Evolutionary conservation across 768 basidiomycete species (phyloP), one percentile per base, ranked within the genome.

Genomic region (Rhodotorula babjevae): DNA sequence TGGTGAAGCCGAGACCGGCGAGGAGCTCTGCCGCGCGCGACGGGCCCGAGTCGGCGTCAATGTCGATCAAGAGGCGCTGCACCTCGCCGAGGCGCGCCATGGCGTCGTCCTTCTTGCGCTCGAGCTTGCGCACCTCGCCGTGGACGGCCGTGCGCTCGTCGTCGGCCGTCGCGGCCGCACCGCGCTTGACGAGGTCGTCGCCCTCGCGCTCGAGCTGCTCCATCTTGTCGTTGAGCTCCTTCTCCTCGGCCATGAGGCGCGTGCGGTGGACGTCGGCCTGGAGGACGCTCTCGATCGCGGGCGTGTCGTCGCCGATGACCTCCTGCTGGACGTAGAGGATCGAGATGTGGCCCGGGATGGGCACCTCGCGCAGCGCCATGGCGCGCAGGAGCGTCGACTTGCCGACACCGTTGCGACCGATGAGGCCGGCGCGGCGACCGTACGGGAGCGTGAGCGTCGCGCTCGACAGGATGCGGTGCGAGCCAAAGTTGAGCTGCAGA

Each of bases 251-350:
- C 62, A 96, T 82, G 27, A 97, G 84, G 75, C 92, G 90, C 78
- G 95, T 93, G 80, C 95, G 86, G 93, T 96, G 98, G 46, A 99
- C 96, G 79, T 99, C 96, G n/a, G 96, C 96, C 81, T 94, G 93
- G n/a, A 99, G 85, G 31, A 99, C 96, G 2, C 94, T 93, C 31
- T 93, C 90, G 56, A 99, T 84, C 6, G 96, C 96, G 2, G 84
- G 83, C 0, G 93, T 98, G 75, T 94, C 93, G 80, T 98, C 95
- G 46, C 95, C 96, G 66, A 92, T 80, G 76, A 97, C 93, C 83
- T 99, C 96, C 83, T 99, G 96, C 81, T 99, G 96, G 65, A 99
- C 96, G 79, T 97, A 97, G 40, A 98, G 85, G 76, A 99, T 96
- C 8, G 92, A 93, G 80, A 99, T 96, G 79, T 99, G 92, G 0